Conservation (phyloP, 768 basidiomycete genomes). For the Boletus sensibilis region DNA sequence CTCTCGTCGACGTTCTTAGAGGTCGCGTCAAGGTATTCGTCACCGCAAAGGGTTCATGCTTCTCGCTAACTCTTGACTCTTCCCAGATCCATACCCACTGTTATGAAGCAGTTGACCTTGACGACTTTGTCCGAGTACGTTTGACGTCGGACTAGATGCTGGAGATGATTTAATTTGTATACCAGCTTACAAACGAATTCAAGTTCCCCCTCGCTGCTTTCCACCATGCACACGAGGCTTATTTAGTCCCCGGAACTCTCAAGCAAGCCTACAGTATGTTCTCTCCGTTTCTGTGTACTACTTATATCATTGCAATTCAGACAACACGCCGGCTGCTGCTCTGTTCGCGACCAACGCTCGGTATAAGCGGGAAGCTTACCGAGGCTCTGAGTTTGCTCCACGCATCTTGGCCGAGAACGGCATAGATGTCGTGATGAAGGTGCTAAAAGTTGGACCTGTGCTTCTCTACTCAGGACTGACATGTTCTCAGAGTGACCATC, state of each 20-base stretch:
- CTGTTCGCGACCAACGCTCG: constrained; percentile 78
- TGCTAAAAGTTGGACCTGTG: constrained; percentile 28
- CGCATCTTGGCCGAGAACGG: constrained; percentile 57
- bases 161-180: constrained; percentile 2
- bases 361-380: constrained; percentile 61
- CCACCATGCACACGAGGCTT: constrained; percentile 88
- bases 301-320: constrained; percentile 22
- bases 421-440: constrained; percentile 63
- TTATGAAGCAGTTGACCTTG: constrained; percentile 63
- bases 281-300: background rate
- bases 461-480: constrained; percentile 3
- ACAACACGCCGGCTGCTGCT: constrained; percentile 67
- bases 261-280: constrained; percentile 59
- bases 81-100: constrained; percentile 40
- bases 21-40: constrained; percentile 71
- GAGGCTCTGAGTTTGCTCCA: constrained; percentile 64
- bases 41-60: background rate
- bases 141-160: background rate
- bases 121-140: constrained; percentile 63
- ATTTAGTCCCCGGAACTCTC: constrained; percentile 79
- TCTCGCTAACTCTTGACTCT: constrained; percentile 1
- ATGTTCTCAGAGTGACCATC: constrained; percentile 47
- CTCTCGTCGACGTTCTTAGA: constrained; percentile 77
- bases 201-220: constrained; percentile 78
- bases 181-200: constrained; percentile 88